A percentile compares a stretch with the other conserved stretches of the same genome.
phyloP scores from a whole-genome alignment of 1,284 basidiomycete species.

The Moesziomyces sp. region DNA sequence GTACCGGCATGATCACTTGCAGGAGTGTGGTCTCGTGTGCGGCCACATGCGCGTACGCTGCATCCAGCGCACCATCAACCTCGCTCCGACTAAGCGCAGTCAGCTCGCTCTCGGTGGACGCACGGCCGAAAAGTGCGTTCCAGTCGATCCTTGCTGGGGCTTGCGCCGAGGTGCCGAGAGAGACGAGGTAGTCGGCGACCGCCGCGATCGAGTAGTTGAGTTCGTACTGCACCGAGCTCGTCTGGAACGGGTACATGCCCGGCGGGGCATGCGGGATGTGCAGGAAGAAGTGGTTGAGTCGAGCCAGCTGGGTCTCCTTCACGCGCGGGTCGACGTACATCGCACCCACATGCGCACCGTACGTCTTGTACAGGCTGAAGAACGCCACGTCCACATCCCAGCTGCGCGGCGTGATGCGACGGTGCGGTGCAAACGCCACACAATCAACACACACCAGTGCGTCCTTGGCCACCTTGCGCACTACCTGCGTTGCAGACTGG shows the following conservation, averaged over 20 bases:
- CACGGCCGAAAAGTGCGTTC: constrained; percentile 6
- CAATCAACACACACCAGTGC: constrained; percentile 78
- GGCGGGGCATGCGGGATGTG: constrained; percentile 58
- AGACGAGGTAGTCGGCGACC: constrained; percentile 76
- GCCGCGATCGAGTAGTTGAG: constrained; percentile 74
- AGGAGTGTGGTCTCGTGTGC: constrained; percentile 71
- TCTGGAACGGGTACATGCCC: constrained; percentile 78
- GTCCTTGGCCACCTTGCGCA: constrained; percentile 71
- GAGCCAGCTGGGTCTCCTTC: constrained; percentile 71
- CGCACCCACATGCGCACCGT: constrained; percentile 78
- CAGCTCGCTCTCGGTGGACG: background rate
- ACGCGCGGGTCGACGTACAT: constrained; percentile 74
- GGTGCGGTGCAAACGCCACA: constrained; percentile 81
- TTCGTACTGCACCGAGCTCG: constrained; percentile 73
- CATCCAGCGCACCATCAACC: constrained; percentile 51
- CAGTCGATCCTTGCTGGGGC: constrained; percentile 16
- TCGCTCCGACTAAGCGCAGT: constrained; percentile 4
- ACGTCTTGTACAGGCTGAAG: constrained; percentile 82
- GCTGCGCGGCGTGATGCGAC: constrained; percentile 73
- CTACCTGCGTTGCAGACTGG: background rate
- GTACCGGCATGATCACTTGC: constrained; percentile 69
- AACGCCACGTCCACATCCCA: constrained; percentile 77
- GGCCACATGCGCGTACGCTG: constrained; percentile 66
- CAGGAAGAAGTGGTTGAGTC: constrained; percentile 79
- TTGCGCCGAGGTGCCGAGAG: constrained; percentile 67